phyloP scores from a whole-genome alignment of 352 stramenopile genomes.

The Aphanomyces astaci region DNA sequence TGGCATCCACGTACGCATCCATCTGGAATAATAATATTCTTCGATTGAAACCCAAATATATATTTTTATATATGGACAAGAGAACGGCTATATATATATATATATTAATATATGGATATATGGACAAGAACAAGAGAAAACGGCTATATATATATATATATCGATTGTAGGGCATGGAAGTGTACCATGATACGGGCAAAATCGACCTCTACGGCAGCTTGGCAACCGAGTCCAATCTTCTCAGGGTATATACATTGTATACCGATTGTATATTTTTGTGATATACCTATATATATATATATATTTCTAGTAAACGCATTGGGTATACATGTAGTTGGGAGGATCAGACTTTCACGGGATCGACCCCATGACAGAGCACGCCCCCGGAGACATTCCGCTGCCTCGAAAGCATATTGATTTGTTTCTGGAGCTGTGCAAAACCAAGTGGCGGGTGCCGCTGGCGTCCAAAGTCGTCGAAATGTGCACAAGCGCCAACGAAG shows the following conservation, averaged over 20 bases:
- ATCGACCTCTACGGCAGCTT: conserved; percentile 74
- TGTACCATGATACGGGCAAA: conserved; percentile 73
- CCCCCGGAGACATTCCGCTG: conserved; percentile 68
- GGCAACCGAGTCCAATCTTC: conserved; percentile 58
- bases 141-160: too few relatives aligned
- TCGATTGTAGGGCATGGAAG: conserved; percentile 52
- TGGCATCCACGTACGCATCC: conserved; percentile 68
- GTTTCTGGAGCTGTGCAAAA: conserved; percentile 61
- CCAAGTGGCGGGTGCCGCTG: conserved; percentile 57
- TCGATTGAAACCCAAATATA: too few relatives aligned
- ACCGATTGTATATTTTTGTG: too few relatives aligned
- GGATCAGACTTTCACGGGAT: conserved; percentile 83
- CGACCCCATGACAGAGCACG: conserved; percentile 53
- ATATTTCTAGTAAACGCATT: neutral
- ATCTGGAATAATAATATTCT: too few relatives aligned
- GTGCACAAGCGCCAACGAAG: neutral
- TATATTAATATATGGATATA: too few relatives aligned
- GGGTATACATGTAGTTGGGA: conserved; percentile 54
- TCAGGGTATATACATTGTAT: too few relatives aligned
- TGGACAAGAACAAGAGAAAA: too few relatives aligned
- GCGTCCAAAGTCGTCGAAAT: neutral
- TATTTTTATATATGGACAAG: too few relatives aligned
- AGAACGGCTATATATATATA: too few relatives aligned
- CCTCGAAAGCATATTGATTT: conserved; percentile 55
- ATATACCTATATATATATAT: too few relatives aligned